Percentiles rank a stretch among this genome's conserved stretches.
phyloP scores from a whole-genome alignment of 495 filamentous ascomycete species.

The Neurospora terricola region DNA sequence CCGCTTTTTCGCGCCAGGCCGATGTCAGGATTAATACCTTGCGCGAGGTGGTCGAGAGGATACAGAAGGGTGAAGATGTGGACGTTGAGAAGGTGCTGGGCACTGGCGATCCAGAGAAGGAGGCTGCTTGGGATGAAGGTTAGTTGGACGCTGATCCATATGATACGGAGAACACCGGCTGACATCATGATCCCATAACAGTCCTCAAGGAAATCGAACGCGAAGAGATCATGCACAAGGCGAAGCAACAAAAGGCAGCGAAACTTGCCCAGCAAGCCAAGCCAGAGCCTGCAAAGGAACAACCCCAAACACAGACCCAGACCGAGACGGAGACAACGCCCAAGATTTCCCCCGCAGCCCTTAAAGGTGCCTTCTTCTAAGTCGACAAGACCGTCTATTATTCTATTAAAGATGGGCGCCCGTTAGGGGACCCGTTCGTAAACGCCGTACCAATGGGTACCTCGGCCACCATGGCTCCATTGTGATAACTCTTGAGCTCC shows the following conservation, averaged over 20 bases:
- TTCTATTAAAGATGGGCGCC: background rate
- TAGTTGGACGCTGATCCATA: constrained; percentile 7
- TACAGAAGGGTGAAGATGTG: constrained; percentile 79
- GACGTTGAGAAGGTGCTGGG: constrained; percentile 80
- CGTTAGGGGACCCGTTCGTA: background rate
- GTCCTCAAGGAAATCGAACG: constrained; percentile 74
- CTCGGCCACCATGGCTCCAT: background rate
- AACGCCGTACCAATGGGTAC: background rate
- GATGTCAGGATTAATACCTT: constrained; percentile 71
- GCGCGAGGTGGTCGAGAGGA: constrained; percentile 69
- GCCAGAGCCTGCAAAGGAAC: background rate
- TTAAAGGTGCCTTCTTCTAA: constrained; percentile 33
- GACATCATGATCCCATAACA: constrained; percentile 15
- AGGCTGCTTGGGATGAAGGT: constrained; percentile 87
- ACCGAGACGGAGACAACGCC: constrained; percentile 9
- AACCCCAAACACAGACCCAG: constrained; percentile 4
- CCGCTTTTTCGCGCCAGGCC: constrained; percentile 58
- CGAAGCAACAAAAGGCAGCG: constrained; percentile 12
- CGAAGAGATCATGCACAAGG: constrained; percentile 52
- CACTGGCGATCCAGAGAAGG: constrained; percentile 63
- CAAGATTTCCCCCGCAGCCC: background rate
- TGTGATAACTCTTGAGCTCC: constrained; percentile 11
- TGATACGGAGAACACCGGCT: constrained; percentile 4
- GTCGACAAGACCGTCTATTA: background rate
- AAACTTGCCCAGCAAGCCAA: background rate